These are phyloP conservation scores for Paramecium octaurelia DNA, from an alignment of 73 alveolate species.

Conservation along the genomic window DNA sequence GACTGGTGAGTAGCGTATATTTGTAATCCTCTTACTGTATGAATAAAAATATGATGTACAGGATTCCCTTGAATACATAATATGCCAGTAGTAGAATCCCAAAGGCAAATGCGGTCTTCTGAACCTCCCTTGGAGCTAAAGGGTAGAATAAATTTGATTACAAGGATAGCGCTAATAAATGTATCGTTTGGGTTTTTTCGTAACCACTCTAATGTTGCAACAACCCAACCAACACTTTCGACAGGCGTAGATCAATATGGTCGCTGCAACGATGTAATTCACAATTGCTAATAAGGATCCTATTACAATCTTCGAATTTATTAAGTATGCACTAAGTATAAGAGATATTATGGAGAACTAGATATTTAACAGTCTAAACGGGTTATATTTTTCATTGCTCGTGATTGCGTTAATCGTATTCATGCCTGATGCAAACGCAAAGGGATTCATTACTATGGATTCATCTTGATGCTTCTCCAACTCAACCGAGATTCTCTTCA, in stretches of 20 bases:
- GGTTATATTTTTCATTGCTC: not conserved
- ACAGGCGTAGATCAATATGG: not conserved
- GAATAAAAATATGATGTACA: not conserved
- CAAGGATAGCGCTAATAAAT: not conserved
- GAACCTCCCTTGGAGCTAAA: not conserved
- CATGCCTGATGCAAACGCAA: not conserved
- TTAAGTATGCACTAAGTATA: not conserved
- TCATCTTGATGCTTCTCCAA: slow-evolving; percentile 1
- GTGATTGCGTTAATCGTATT: slow-evolving; percentile 5
- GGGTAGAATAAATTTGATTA: not conserved
- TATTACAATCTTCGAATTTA: not conserved
- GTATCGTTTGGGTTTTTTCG: not conserved
- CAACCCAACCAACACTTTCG: not conserved
- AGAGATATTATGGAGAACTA: not conserved
- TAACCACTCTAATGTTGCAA: not conserved
- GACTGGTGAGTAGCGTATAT: not conserved
- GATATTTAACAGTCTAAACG: not conserved
- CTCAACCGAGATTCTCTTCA: not conserved
- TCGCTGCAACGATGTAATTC: not conserved
- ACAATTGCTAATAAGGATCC: slow-evolving; percentile 17
- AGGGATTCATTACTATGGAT: not conserved
- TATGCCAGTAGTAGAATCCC: not conserved
- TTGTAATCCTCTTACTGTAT: not conserved
- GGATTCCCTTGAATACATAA: not conserved
- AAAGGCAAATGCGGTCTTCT: not conserved